These are phyloP conservation scores for Sarcodon sp. DNA, from an alignment of 768 basidiomycete species.

Conservation along the genomic window DNA sequence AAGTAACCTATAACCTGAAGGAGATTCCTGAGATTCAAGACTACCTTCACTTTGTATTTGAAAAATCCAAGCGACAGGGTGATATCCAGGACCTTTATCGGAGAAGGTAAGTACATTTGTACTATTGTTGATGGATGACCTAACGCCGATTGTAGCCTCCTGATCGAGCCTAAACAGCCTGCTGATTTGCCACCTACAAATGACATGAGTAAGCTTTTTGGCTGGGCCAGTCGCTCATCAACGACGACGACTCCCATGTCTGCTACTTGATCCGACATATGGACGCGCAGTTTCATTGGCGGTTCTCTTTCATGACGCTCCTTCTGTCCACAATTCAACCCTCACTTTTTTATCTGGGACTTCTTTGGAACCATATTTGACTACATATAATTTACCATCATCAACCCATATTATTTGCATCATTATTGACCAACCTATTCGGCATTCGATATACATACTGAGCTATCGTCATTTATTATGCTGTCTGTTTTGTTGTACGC, in stretches of 20 bases:
- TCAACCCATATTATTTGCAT: too few relatives aligned
- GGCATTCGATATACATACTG: too few relatives aligned
- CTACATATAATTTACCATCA: too few relatives aligned
- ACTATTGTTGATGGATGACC: conserved; percentile 1
- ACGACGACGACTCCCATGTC: conserved; percentile 21
- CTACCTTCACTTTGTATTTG: conserved; percentile 62
- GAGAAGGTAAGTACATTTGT: conserved; percentile 43
- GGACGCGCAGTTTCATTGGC: too few relatives aligned
- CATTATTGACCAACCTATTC: too few relatives aligned
- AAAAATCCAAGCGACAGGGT: conserved; percentile 63
- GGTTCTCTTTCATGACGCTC: too few relatives aligned
- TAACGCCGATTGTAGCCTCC: conserved; percentile 32
- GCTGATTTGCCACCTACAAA: conserved; percentile 50
- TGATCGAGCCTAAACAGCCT: conserved; percentile 75
- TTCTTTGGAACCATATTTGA: too few relatives aligned
- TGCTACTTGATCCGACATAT: conserved; percentile 14
- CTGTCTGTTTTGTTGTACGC: too few relatives aligned
- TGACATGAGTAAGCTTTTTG: conserved; percentile 71
- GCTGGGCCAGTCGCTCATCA: conserved; percentile 61
- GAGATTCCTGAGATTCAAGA: conserved; percentile 83
- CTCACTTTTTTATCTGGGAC: too few relatives aligned
- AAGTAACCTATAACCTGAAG: conserved; percentile 75
- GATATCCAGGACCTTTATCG: conserved; percentile 80
- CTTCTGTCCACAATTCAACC: too few relatives aligned
- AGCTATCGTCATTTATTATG: too few relatives aligned